Base-by-base conservation (phyloP, 176 grass and related monocot species). In the Cocos nucifera region DNA sequence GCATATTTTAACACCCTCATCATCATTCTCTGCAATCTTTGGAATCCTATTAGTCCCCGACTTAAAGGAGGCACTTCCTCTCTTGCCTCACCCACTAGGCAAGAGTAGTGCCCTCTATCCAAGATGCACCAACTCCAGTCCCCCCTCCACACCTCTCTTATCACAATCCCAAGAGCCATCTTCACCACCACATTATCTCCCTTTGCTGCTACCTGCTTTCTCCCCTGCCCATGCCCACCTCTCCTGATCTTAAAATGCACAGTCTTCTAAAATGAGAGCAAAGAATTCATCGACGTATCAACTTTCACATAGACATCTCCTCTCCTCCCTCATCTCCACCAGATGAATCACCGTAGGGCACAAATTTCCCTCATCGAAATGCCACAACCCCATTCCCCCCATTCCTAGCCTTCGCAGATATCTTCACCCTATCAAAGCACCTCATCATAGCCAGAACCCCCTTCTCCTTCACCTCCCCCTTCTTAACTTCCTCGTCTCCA, bases 361-460 rank as follows among this genome's bases (percentile, higher is more conserved):
- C 92, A 58, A 66, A 96, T 61, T 96, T 96, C 87, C 90, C 92
- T 16, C 92, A 76, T 53, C 83, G 64, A 71, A 96, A 96, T 0
- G 92, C 92, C 8, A 96, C 87, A 20, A 90, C 92, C 17, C 83
- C 92, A 62, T 96, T 96, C 3, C 92, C 92, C 56, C 83, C 92
- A 62, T 96, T 96, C 3, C 92, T 87, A 56, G 83, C 83, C 78
- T 85, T 90, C 55, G 80, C 79, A 75, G 75, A 96, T 84, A 96
- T 85, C 66, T 84, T 96, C 7, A 87, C 83, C 9, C 71, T 85
- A 72, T 96, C 92, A 20, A 96, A 96, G 80, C 83, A 96, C 15
- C 92, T 85, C 92, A 96, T 96, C 66, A 96, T 84, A 8, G 92
- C 86, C 4, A 87, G 92, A n/a, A 96, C 83, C 17, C 87, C 86